phyloP scores from a whole-genome alignment of 805 yeast species.

The Cyberlindnera mississippiensis region DNA sequence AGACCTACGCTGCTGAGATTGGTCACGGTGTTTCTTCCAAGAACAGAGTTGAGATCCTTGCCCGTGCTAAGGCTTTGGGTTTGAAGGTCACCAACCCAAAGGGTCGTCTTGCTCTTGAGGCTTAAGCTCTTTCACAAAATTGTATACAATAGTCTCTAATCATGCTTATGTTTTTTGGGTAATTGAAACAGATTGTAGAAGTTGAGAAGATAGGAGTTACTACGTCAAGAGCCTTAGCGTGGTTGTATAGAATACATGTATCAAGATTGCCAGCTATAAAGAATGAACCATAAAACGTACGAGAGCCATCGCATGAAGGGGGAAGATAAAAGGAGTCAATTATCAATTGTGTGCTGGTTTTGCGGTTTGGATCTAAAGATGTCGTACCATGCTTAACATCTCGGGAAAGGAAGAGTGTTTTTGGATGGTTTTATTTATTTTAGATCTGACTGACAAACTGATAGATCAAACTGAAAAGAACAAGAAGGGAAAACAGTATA shows the following conservation, averaged over 20 bases:
- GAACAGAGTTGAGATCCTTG: slow-evolving; percentile 95
- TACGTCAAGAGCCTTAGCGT: background rate
- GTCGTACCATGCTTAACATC: no score
- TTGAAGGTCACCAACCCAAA: slow-evolving; percentile 98
- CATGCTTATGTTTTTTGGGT: slow-evolving; percentile 21
- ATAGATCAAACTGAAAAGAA: no score
- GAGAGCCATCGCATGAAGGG: background rate
- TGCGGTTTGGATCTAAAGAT: background rate
- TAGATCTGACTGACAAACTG: no score
- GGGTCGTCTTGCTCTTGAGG: slow-evolving; percentile 98
- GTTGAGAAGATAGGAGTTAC: background rate
- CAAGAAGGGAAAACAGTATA: no score
- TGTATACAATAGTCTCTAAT: slow-evolving; percentile 25
- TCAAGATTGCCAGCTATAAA: background rate
- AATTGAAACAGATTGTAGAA: slow-evolving; percentile 3
- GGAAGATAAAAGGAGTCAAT: background rate
- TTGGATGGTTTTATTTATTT: no score
- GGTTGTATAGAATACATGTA: background rate
- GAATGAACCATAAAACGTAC: background rate
- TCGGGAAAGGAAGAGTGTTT: no score
- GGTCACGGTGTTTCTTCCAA: slow-evolving; percentile 98
- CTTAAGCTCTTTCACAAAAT: slow-evolving; percentile 46
- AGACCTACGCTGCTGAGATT: slow-evolving; percentile 99
- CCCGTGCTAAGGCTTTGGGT: slow-evolving; percentile 98
- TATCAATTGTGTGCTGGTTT: background rate